Conservation (phyloP, 306 rosid genomes). For the Erythrophleum fordii region DNA sequence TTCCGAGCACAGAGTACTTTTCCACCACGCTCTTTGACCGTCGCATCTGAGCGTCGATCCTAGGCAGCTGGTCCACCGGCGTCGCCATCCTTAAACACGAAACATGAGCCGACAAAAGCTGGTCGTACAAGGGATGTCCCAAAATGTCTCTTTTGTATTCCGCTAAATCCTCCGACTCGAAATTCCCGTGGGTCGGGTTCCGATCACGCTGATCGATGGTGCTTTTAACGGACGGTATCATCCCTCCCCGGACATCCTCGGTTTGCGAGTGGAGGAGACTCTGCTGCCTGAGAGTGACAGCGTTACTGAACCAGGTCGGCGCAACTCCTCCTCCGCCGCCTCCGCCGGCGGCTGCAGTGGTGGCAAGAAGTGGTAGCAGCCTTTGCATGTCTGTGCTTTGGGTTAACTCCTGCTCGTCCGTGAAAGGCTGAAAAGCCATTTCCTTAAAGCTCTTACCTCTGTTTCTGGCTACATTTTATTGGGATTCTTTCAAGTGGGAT, state of each 20-base stretch:
- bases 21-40: constrained; percentile 70
- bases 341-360: not conserved
- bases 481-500: not conserved
- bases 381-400: constrained; percentile 50
- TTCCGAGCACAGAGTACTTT: constrained; percentile 58
- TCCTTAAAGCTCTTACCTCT: not conserved
- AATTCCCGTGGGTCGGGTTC: constrained; percentile 36
- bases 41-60: constrained; percentile 73
- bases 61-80: constrained; percentile 82
- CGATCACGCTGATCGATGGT: constrained; percentile 40
- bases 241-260: constrained; percentile 43
- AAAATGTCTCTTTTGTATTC: constrained; percentile 67
- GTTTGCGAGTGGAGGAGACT: constrained; percentile 50
- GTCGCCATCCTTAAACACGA: constrained; percentile 87
- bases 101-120: constrained; percentile 77
- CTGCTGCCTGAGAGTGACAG: constrained; percentile 56
- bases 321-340: constrained; percentile 21
- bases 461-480: not conserved
- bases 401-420: constrained; percentile 43
- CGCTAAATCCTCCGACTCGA: constrained; percentile 40
- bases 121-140: constrained; percentile 82
- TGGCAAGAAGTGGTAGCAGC: constrained; percentile 33
- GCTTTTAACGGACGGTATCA: constrained; percentile 39
- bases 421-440: constrained; percentile 67
- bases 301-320: constrained; percentile 69